Evolutionary conservation across 1,139 yeast genomes (phyloP), one percentile per base, ranked within the genome.

Genomic region (Scheffersomyces stambukii): DNA sequence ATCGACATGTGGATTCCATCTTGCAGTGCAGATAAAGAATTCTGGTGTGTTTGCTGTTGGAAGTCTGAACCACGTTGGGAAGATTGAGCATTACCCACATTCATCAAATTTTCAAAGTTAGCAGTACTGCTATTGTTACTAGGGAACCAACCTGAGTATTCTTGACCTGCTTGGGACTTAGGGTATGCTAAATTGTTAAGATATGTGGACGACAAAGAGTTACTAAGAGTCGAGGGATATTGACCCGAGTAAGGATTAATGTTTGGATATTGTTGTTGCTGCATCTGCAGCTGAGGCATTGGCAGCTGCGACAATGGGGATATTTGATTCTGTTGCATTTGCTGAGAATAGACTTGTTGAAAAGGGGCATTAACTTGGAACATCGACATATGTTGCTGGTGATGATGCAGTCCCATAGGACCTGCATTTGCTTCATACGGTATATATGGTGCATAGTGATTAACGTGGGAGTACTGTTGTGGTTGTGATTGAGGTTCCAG

Each of bases 381-480:
- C 25, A 30, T 22, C 15, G 28, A 27, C 30, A 18, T 28, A 20
- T 24, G 25, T 23, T 27, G 26, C 16, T 25, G 24, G 22, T 28
- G 28, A 16, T 27, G 30, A 18, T 25, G 26, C 29, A 28, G 30
- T 14, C n/a, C n/a, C n/a, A n/a, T 20, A 22, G 21, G 19, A 9
- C 31, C 23, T 9, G 37, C 14, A 21, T 30, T 32, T 4, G 36
- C 33, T 8, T 35, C 40, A 23, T 33, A 33, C n/a, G 34, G 31
- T 9, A 31, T 26, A 18, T 33, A 39, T 14, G 38, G 36, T 8
- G 31, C 28, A 24, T 31, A 39, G 24, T 39, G 43, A 21, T 22
- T 36, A 8, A 32, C 14, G 29, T 39, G 43, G n/a, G 40, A 32
- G 23, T 27, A 35, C 15, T 29, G 30, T 14, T 33, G 35, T 16